Base-by-base conservation (phyloP, 179 eudicot genomes). In the Gypsophila paniculata region DNA sequence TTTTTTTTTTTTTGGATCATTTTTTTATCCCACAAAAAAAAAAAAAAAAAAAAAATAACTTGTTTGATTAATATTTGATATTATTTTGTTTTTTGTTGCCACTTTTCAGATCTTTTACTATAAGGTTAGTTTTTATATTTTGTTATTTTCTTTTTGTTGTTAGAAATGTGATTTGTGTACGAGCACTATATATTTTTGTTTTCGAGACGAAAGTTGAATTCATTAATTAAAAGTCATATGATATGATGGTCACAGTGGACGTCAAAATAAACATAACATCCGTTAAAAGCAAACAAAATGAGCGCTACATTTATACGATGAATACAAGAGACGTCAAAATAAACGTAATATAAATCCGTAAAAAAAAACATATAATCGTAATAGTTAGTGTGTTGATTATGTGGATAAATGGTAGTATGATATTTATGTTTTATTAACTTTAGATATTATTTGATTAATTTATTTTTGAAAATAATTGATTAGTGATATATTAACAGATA, bases 61-160 rank as follows among this genome's bases (percentile, higher is more conserved):
- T 3, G 17, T 62, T 32, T 61, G 65, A 26, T 11, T 19, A 26
- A 14, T 15, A 22, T 8, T 59, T 71, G 14, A 15, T 15, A 7
- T 39, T 6, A 1, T 3, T 9, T 25, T 68, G 22, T 34, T 55
- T 36, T 48, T 11, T 44, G 62, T 29, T 29, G 62, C 34, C 11
- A 2, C 8, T 12, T 71, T 48, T 39, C 61, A 72, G 75, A 72
- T 72, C 75, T 72, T 42, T 42, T 44, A 13, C 8, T 0, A 2
- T 14, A 14, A 72, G 75, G 75, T 72, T 26, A 51, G 69, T 63
- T 63, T 12, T 7, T 29, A 0, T 46, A 26, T 2, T 9, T 29
- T 14, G 8, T 44, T 25, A 1, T 23, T 14, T 13, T 11, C 18
- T 1, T 11, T 53, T 18, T 4, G 0, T 14, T 10, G 18, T 70